These are phyloP conservation scores for Ophiostoma populinum DNA, from an alignment of 2,329 filamentous ascomycete genomes.

Conservation along the genomic window DNA sequence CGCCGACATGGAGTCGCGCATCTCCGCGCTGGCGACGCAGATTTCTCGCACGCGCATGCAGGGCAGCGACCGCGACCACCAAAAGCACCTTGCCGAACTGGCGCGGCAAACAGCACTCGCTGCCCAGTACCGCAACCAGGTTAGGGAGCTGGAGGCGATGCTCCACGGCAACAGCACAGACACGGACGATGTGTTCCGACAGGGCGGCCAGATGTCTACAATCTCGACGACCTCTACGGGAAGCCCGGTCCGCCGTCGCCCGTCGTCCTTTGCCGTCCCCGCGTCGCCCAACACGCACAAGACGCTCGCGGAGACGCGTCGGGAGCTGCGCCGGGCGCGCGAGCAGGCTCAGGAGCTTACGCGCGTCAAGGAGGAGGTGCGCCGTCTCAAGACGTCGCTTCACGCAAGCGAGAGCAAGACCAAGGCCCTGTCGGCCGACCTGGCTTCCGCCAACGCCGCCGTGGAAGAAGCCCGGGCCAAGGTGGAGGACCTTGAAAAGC, in stretches of 20 bases:
- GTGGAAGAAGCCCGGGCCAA: constrained; percentile 13
- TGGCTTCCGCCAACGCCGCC: constrained; percentile 14
- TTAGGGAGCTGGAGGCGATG: constrained; percentile 38
- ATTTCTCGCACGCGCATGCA: constrained; percentile 24
- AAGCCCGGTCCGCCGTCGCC: neutral
- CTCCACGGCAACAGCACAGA: constrained; percentile 22
- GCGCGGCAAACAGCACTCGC: constrained; percentile 39
- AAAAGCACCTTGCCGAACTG: constrained; percentile 34
- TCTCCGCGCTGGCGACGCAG: constrained; percentile 41
- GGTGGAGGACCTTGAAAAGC: constrained; percentile 17
- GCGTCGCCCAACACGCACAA: constrained; percentile 33
- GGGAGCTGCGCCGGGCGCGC: constrained; percentile 36
- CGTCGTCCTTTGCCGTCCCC: constrained; percentile 14
- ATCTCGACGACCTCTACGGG: neutral
- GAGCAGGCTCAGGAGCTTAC: constrained; percentile 35
- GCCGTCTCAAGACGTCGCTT: constrained; percentile 32
- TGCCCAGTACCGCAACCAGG: constrained; percentile 38
- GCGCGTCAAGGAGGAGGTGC: constrained; percentile 34
- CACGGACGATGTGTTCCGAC: neutral
- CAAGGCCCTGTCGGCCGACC: constrained; percentile 17
- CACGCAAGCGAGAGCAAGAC: constrained; percentile 22
- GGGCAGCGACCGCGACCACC: constrained; percentile 25
- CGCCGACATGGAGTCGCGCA: constrained; percentile 42
- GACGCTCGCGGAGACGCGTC: constrained; percentile 33
- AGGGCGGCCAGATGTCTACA: no score